phyloP scores from a whole-genome alignment of 805 yeast species.

The Candida stauntonica region DNA sequence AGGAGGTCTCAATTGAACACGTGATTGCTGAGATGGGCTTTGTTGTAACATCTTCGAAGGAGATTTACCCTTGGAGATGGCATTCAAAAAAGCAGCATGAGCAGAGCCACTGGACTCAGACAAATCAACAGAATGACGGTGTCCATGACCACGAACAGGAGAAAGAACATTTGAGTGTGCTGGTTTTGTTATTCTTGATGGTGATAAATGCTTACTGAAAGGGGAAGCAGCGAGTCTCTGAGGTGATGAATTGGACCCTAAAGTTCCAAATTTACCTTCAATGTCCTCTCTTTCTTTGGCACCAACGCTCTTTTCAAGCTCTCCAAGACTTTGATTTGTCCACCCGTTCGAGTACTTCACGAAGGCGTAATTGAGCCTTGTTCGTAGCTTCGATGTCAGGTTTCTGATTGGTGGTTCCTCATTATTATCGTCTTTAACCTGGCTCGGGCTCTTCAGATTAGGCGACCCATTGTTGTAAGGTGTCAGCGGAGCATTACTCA shows the following conservation, averaged over 20 bases:
- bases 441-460: slow-evolving; percentile 25
- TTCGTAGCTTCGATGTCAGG: slow-evolving; percentile 35
- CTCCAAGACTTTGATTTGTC: slow-evolving; percentile 28
- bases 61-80: slow-evolving; percentile 30
- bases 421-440: slow-evolving; percentile 17
- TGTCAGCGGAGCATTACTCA: slow-evolving; percentile 25
- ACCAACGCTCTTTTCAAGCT: slow-evolving; percentile 22
- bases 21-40: too few species aligned
- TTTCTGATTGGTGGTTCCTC: slow-evolving; percentile 36
- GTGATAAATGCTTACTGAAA: slow-evolving; percentile 6
- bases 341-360: slow-evolving; percentile 34
- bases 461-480: slow-evolving; percentile 10
- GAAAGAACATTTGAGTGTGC: slow-evolving; percentile 9
- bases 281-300: slow-evolving; percentile 9
- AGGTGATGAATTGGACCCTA: too few species aligned
- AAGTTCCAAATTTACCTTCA: slow-evolving; percentile 3
- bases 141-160: slow-evolving; percentile 7
- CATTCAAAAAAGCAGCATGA: slow-evolving; percentile 35
- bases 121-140: slow-evolving; percentile 18
- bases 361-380: slow-evolving; percentile 38
- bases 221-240: slow-evolving; percentile 9
- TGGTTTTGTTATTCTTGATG: slow-evolving; percentile 15
- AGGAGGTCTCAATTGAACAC: slow-evolving; percentile 1
- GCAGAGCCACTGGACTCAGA: slow-evolving; percentile 32
- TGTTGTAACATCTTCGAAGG: slow-evolving; percentile 23